Evolutionary conservation across 305 asterid species (phyloP).

Genomic region (Striga hermonthica): DNA sequence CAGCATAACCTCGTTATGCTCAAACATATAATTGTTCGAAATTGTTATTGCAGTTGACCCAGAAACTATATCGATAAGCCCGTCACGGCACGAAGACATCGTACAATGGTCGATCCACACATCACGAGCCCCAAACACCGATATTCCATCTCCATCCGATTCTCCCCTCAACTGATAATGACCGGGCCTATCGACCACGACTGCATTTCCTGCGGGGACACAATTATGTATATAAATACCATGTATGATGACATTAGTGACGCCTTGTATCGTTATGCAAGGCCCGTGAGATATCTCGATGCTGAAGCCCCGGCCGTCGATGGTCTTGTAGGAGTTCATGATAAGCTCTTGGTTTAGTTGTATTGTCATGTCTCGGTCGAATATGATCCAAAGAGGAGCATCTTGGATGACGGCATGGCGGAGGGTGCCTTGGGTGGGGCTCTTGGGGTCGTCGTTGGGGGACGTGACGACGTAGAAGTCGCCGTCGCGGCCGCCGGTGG

Average conservation of each 20-base stretch:
- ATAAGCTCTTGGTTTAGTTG: conserved; percentile 46
- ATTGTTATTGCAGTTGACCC: conserved; percentile 54
- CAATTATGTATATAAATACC: conserved; percentile 54
- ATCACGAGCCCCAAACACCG: conserved; percentile 47
- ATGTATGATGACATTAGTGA: conserved; percentile 56
- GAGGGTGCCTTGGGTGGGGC: conserved; percentile 55
- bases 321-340: conserved; percentile 59
- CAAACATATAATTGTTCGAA: conserved; percentile 52
- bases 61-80: conserved; percentile 46
- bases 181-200: conserved; percentile 38
- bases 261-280: conserved; percentile 49
- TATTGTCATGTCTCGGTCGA: conserved; percentile 45
- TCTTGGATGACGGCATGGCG: conserved; percentile 56
- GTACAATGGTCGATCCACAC: conserved; percentile 64
- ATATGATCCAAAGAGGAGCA: conserved; percentile 63
- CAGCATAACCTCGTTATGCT: conserved; percentile 56
- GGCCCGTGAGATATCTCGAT: conserved; percentile 55
- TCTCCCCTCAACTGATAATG: conserved; percentile 44
- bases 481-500: conserved; percentile 52
- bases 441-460: conserved; percentile 38
- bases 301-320: conserved; percentile 54
- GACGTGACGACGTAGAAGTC: conserved; percentile 45
- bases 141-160: conserved; percentile 62
- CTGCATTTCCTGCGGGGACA: conserved; percentile 44
- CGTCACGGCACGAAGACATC: conserved; percentile 42